phyloP scores from a whole-genome alignment of 192 early-diverging fungal genomes.

The Entophlyctis helioformis region DNA sequence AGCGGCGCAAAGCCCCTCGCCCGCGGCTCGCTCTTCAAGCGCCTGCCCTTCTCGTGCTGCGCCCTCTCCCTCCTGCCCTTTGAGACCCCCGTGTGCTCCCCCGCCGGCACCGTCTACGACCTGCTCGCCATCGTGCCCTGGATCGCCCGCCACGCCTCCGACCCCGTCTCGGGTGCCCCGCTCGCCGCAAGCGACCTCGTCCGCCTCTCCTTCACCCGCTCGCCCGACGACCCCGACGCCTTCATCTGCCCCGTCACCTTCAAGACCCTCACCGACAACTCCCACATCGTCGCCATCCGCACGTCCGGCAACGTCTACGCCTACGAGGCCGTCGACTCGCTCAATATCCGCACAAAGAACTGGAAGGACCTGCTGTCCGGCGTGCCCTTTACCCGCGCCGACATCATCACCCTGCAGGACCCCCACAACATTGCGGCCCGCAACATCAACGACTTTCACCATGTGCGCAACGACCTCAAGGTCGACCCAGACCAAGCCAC shows the following conservation, averaged over 20 bases:
- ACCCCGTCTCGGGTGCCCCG: slow-evolving; percentile 74
- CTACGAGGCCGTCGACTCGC: slow-evolving; percentile 70
- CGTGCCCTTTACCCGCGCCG: slow-evolving; percentile 71
- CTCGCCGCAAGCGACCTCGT: slow-evolving; percentile 63
- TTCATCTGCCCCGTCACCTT: slow-evolving; percentile 87
- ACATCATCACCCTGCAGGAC: slow-evolving; percentile 83
- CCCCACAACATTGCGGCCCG: slow-evolving; percentile 60
- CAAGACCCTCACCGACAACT: slow-evolving; percentile 65
- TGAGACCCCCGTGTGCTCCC: slow-evolving; percentile 71
- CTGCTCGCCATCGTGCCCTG: slow-evolving; percentile 69
- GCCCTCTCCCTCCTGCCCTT: slow-evolving; percentile 84
- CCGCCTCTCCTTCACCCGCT: slow-evolving; percentile 71
- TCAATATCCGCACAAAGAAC: slow-evolving; percentile 74
- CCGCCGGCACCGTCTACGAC: slow-evolving; percentile 83
- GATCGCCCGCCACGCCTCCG: slow-evolving; percentile 60
- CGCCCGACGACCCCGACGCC: slow-evolving; percentile 62
- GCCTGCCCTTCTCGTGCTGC: slow-evolving; percentile 76
- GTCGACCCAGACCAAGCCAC: slow-evolving; percentile 19
- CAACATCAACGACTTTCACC: slow-evolving; percentile 63
- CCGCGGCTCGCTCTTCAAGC: slow-evolving; percentile 49
- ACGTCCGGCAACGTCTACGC: slow-evolving; percentile 81
- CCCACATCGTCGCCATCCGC: slow-evolving; percentile 75
- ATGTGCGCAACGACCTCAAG: slow-evolving; percentile 55
- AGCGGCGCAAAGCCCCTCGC: slow-evolving; percentile 38
- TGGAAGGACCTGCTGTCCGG: slow-evolving; percentile 84